Evolutionary conservation across 139 green algal species (phyloP), one percentile per base, ranked within the genome.

Genomic region (Prasinococcaceae sp.): DNA sequence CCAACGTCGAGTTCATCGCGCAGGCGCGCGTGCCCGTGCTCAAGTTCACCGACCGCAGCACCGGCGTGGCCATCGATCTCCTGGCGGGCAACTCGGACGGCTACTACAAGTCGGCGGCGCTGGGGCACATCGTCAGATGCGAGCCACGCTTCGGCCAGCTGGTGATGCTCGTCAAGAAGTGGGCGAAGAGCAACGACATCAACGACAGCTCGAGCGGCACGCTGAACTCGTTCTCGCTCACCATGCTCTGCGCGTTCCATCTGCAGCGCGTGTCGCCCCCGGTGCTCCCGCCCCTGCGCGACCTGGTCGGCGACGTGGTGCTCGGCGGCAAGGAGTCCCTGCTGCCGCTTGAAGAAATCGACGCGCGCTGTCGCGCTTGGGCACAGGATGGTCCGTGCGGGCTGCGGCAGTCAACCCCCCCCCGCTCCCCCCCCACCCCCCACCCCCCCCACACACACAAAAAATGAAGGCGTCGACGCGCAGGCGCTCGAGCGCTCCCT

Each of bases 141-240:
- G 38, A 50, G 4, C 3, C 16, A 1, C 10, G 38, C 37, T 59
- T 50, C 29, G 8, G 38, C 29, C 36, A 48, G 20, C 36, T 59
- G 19, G 37, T 59, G 23, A 50, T 57, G 16, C 22, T 45, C 17
- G 45, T 70, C 40, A 70, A 70, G 54, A 26, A 30, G 9, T 70
- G 62, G 62, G 62, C 62, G 4, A 60, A 60, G 29, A 30, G 43
- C 6, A 53, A 56, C 16, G 32, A 50, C 26, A 58, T 61, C 32
- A 71, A 71, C 51, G 38, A 65, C 43, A 40, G 55, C 17, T 44
- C 50, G 32, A 39, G 10, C 1, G 63, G 63, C 3, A 50, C 48
- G 9, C 42, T 71, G 22, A 71, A 71, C 50, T 63, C 50, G 12
- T 71, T 50, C 42, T 53, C 55, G 30, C 24, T 71, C 28, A 50